Evolutionary conservation across 179 eudicot species (phyloP).

Genomic region (Actinidia polygama): DNA sequence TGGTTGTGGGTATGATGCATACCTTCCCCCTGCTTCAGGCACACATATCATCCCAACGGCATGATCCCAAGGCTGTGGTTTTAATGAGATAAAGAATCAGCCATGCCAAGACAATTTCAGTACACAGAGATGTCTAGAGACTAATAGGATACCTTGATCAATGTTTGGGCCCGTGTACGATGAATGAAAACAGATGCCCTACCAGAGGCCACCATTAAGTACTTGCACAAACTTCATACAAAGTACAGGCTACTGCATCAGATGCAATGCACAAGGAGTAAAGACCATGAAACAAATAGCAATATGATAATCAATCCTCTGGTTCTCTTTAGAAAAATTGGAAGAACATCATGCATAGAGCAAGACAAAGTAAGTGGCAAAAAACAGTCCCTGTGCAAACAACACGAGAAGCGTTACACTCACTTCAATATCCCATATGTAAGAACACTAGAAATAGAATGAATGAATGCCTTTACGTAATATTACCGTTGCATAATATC

Average conservation of each 20-base stretch:
- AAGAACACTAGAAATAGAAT: not conserved
- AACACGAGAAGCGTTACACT: not conserved
- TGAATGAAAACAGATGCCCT: conserved; percentile 76
- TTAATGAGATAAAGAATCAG: conserved; percentile 24
- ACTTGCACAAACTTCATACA: conserved; percentile 75
- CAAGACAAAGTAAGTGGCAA: conserved; percentile 1
- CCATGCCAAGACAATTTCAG: not conserved
- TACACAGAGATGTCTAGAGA: no score
- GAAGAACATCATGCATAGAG: not conserved
- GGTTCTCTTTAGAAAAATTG: not conserved
- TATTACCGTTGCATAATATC: not conserved
- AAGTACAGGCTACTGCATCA: not conserved
- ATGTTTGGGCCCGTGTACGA: conserved; percentile 47
- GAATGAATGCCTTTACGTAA: not conserved
- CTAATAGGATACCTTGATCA: conserved; percentile 56
- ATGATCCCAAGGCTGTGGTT: conserved; percentile 88
- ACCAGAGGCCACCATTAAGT: conserved; percentile 89
- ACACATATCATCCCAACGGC: conserved; percentile 94
- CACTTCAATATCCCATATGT: not conserved
- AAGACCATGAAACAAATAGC: not conserved
- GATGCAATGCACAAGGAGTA: no score
- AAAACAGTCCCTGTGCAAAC: conserved; percentile 61
- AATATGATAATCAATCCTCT: not conserved
- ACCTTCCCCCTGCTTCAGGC: conserved; percentile 83
- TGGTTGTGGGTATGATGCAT: no score